phyloP scores from a whole-genome alignment of 495 filamentous ascomycete genomes.

The Hypoxylon subgilvum region DNA sequence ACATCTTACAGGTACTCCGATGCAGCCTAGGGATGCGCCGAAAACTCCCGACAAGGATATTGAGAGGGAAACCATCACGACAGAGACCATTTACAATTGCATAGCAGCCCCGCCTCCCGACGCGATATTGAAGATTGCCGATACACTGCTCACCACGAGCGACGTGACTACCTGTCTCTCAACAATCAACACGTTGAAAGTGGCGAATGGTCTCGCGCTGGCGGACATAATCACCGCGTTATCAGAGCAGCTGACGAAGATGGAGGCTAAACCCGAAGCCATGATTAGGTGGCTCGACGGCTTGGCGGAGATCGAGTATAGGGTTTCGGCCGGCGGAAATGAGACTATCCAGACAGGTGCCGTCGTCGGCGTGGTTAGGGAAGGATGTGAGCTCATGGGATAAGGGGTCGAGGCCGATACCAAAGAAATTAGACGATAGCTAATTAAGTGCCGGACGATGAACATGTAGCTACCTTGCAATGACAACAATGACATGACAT shows the following conservation, averaged over 20 bases:
- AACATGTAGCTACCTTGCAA: no score
- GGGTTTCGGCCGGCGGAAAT: slow-evolving; percentile 86
- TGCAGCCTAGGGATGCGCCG: slow-evolving; percentile 68
- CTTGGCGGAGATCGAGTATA: slow-evolving; percentile 88
- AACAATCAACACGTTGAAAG: slow-evolving; percentile 85
- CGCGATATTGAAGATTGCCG: slow-evolving; percentile 83
- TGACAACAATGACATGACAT: no score
- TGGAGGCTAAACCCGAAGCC: slow-evolving; percentile 86
- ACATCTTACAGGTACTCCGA: slow-evolving; percentile 63
- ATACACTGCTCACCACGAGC: slow-evolving; percentile 78
- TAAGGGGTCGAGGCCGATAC: slow-evolving; percentile 30
- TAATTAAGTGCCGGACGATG: background rate
- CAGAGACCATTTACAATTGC: slow-evolving; percentile 93
- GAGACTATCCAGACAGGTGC: slow-evolving; percentile 92
- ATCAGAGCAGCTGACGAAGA: slow-evolving; percentile 76
- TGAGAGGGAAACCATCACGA: slow-evolving; percentile 82
- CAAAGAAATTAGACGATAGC: background rate
- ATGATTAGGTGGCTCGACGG: slow-evolving; percentile 92
- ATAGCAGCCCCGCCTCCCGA: slow-evolving; percentile 92
- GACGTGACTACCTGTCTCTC: slow-evolving; percentile 87
- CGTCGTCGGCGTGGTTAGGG: slow-evolving; percentile 85
- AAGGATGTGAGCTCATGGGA: slow-evolving; percentile 76
- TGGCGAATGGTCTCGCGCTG: slow-evolving; percentile 84
- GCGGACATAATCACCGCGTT: slow-evolving; percentile 91
- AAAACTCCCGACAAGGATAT: slow-evolving; percentile 64